Conservation (phyloP, 148 eudicot species). For the Selenicereus undatus region DNA sequence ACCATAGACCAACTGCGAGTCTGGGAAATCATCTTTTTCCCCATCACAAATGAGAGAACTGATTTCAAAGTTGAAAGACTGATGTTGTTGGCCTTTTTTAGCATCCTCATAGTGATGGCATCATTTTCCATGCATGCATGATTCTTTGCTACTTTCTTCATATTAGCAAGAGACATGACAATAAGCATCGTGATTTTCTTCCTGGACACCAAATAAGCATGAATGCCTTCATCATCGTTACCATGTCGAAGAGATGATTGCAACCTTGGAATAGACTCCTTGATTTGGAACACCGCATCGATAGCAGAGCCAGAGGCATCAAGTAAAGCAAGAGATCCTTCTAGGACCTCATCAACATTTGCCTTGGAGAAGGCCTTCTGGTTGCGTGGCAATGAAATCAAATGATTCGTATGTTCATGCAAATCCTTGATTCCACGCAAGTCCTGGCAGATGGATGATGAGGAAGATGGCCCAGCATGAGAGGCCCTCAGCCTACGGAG, state of each 20-base stretch:
- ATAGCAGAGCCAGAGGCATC: slow-evolving; percentile 8
- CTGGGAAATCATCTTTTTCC: not conserved
- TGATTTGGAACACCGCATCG: slow-evolving; percentile 12
- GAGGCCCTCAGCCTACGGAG: not conserved
- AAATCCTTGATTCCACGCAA: slow-evolving; percentile 7
- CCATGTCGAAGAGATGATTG: not conserved
- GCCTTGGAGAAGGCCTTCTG: not conserved
- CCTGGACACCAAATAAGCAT: not conserved
- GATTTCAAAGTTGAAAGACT: not conserved
- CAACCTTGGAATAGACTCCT: slow-evolving; percentile 6
- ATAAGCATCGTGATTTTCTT: not conserved
- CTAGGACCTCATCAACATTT: slow-evolving; percentile 14
- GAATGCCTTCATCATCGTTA: not conserved
- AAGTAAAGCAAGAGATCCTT: slow-evolving; percentile 15
- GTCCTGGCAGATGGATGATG: slow-evolving; percentile 6
- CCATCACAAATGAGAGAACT: not conserved
- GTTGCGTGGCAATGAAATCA: slow-evolving; percentile 10
- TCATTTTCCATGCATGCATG: not conserved
- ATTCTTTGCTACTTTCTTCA: not conserved
- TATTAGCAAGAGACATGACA: not conserved
- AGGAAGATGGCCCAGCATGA: not conserved
- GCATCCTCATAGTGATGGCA: not conserved
- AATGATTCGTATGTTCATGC: slow-evolving; percentile 5
- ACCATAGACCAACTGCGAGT: not conserved
- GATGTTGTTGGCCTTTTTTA: not conserved